These are phyloP conservation scores for Westerdykella ornata DNA, from an alignment of 2,329 filamentous ascomycete species.

Conservation along the genomic window DNA sequence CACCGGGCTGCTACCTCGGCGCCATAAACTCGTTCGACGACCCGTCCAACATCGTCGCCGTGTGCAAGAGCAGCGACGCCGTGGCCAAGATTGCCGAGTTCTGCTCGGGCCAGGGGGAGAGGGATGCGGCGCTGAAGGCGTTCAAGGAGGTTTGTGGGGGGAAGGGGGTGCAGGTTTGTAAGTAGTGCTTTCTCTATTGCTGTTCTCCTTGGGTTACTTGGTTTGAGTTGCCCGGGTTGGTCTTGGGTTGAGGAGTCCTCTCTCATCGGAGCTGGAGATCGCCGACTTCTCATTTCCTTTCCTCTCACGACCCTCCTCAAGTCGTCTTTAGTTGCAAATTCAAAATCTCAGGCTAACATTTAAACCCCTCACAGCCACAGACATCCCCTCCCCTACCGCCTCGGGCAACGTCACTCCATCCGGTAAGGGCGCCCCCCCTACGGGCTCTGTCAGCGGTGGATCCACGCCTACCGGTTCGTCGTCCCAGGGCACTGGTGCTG, in stretches of 20 bases:
- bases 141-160: constrained; percentile 25
- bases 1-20: constrained; percentile 25
- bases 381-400: constrained; percentile 9
- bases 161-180: constrained; percentile 25
- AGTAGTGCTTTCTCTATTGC: constrained; percentile 8
- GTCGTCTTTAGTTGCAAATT: too few species aligned
- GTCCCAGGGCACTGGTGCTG: constrained; percentile 15
- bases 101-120: constrained; percentile 12
- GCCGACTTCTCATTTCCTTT: too few species aligned
- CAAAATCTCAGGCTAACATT: too few species aligned
- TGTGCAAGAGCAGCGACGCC: constrained; percentile 26
- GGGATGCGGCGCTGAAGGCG: constrained; percentile 19
- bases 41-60: constrained; percentile 19
- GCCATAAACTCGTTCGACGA: constrained; percentile 25
- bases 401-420: neutral
- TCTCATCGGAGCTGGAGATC: too few species aligned
- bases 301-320: too few species aligned
- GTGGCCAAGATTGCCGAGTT: constrained; percentile 17
- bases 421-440: constrained; percentile 1
- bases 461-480: neutral
- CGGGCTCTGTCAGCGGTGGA: neutral
- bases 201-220: too few species aligned
- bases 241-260: too few species aligned
- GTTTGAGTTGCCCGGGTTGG: too few species aligned
- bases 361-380: constrained; percentile 11